These are phyloP conservation scores for Cicer judaicum DNA, from an alignment of 306 rosid species.

Conservation along the genomic window DNA sequence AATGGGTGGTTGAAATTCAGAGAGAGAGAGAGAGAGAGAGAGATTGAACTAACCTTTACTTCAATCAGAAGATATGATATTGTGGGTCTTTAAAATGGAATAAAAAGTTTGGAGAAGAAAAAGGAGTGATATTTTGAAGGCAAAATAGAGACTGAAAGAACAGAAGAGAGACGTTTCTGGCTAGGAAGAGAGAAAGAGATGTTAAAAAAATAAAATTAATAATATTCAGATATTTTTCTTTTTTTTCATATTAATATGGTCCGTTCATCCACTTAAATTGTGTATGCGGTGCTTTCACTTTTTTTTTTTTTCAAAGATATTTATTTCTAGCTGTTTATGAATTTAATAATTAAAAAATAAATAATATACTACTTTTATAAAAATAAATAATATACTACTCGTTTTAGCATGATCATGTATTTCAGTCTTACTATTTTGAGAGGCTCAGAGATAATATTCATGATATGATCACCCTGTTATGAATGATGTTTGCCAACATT, in stretches of 20 bases:
- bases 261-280: neutral
- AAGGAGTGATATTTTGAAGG: conserved; percentile 37
- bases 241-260: neutral
- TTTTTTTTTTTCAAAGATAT: no score
- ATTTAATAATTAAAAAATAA: no score
- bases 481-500: no score
- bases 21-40: neutral
- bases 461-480: no score
- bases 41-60: conserved; percentile 46
- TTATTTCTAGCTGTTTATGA: no score
- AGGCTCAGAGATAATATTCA: no score
- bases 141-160: conserved; percentile 28
- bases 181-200: neutral
- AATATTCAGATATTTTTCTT: conserved; percentile 22
- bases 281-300: conserved; percentile 27
- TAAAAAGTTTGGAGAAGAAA: neutral
- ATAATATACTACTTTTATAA: no score
- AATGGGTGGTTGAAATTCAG: conserved; percentile 43
- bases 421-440: no score
- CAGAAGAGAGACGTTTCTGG: conserved; percentile 31
- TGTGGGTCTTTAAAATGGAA: conserved; percentile 13
- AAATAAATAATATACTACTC: no score
- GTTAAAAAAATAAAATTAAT: no score
- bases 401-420: no score
- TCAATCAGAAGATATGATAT: conserved; percentile 39